Conservation (phyloP, 2,329 filamentous ascomycete species). For the Albifimbria verrucaria region DNA sequence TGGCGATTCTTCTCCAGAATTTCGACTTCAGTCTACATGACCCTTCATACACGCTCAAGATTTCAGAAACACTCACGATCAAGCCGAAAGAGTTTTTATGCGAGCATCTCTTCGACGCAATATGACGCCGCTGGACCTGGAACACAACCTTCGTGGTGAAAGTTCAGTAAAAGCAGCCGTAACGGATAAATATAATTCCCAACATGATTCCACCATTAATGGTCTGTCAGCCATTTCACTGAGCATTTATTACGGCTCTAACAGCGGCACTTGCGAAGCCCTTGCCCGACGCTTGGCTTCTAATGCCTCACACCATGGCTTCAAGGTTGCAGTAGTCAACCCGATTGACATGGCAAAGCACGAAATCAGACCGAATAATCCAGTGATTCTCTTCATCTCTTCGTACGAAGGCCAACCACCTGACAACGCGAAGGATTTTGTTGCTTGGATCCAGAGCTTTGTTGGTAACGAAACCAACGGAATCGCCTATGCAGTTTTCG, state of each 20-base stretch:
- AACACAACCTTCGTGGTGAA: constrained; percentile 39
- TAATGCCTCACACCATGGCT: constrained; percentile 58
- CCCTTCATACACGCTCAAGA: constrained; percentile 46
- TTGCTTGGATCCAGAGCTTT: constrained; percentile 60
- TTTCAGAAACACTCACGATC: constrained; percentile 57
- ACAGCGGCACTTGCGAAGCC: constrained; percentile 71
- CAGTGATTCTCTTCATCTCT: constrained; percentile 64
- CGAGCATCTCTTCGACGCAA: constrained; percentile 51
- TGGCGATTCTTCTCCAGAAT: constrained; percentile 58
- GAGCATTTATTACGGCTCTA: constrained; percentile 70
- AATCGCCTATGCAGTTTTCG: constrained; percentile 66
- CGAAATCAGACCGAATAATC: constrained; percentile 55
- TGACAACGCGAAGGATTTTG: constrained; percentile 68
- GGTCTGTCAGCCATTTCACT: constrained; percentile 39
- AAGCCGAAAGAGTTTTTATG: constrained; percentile 64
- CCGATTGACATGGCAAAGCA: constrained; percentile 61
- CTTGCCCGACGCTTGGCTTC: constrained; percentile 61
- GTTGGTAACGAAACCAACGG: constrained; percentile 49
- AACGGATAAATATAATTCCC: constrained; percentile 6
- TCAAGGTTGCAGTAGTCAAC: constrained; percentile 47
- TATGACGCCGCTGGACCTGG: constrained; percentile 42
- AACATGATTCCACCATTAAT: no score
- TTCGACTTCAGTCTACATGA: constrained; percentile 52
- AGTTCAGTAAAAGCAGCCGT: constrained; percentile 5
- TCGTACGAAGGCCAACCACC: constrained; percentile 74